phyloP scores from a whole-genome alignment of 441 rosid species.

The Adansonia madagascariensis region DNA sequence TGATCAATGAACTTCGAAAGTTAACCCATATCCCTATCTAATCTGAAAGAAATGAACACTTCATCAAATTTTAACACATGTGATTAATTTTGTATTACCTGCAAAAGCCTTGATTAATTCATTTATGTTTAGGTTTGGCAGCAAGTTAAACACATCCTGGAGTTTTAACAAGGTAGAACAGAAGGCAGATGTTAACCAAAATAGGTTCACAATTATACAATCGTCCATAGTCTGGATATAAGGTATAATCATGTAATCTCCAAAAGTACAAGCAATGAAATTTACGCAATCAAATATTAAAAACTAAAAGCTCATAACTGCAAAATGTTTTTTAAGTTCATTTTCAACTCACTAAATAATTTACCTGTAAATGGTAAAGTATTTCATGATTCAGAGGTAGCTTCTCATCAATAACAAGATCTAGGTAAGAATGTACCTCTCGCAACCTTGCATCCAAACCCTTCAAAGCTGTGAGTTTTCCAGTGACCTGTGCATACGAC shows the following conservation, averaged over 20 bases:
- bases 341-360: not conserved
- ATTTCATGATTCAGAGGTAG: conserved; percentile 1
- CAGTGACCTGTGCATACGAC: not conserved
- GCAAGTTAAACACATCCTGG: conserved; percentile 3
- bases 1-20: not conserved
- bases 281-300: too few species aligned
- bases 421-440: not conserved
- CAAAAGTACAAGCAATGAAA: too few species aligned
- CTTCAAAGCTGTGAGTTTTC: conserved; percentile 3
- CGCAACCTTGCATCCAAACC: conserved; percentile 1
- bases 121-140: not conserved
- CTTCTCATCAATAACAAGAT: conserved; percentile 9
- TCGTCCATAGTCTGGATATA: not conserved
- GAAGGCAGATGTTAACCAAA: not conserved
- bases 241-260: not conserved
- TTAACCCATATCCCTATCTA: not conserved
- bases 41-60: not conserved
- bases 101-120: not conserved
- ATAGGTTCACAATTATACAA: not conserved
- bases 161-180: not conserved
- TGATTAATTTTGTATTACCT: not conserved
- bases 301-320: not conserved
- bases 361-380: not conserved
- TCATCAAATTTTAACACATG: not conserved
- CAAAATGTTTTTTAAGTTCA: not conserved